Base-by-base conservation (phyloP, 331 rosid genomes). In the Phaseolus coccineus region DNA sequence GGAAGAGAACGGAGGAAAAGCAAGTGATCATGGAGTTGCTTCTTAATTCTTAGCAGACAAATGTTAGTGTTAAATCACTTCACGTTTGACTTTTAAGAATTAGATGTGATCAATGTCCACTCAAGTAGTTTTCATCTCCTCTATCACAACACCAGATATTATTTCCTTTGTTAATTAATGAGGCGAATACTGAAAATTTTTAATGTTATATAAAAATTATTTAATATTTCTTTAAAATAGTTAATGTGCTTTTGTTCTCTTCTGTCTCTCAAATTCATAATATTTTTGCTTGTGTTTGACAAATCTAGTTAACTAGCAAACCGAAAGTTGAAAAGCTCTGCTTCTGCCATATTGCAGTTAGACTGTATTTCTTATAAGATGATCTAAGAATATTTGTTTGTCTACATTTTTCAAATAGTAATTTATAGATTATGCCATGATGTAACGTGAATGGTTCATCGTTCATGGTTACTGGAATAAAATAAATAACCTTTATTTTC, bases 21-120 rank as follows among this genome's bases (percentile, higher is more conserved):
- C 13, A 31, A 59, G 31, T 25, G 10, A 66, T 47, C 13, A 47
- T 30, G 40, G 47, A 13, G 6, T 63, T 64, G 55, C 35, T 62
- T 14, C 19, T 12, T 62, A 10, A 57, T 65, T 40, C 7, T 15
- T 15, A 37, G 59, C 15, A 69, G 81, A 76, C 51, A 59, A 0
- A 8, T 47, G 19, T 68, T 76, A 37, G 68, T 22, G 81, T 69
- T 28, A 10, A 14, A 50, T 69, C 53, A 76, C 55, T 51, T 56
- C 37, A 13, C 11, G 48, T 69, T 76, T 82, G 81, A 82, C 85
- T 81, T 81, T 76, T 7, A 6, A 31, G 13, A 31, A 33, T 37
- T 50, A 31, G 1, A 58, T 59, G 24, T 39, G 73, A 46, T 65
- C 15, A 39, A 75, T 10, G 8, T n/a, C 75, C 75, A 73, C 55